Base-by-base conservation (phyloP, 1,284 basidiomycete species). In the Heimioporus punctisporus region DNA sequence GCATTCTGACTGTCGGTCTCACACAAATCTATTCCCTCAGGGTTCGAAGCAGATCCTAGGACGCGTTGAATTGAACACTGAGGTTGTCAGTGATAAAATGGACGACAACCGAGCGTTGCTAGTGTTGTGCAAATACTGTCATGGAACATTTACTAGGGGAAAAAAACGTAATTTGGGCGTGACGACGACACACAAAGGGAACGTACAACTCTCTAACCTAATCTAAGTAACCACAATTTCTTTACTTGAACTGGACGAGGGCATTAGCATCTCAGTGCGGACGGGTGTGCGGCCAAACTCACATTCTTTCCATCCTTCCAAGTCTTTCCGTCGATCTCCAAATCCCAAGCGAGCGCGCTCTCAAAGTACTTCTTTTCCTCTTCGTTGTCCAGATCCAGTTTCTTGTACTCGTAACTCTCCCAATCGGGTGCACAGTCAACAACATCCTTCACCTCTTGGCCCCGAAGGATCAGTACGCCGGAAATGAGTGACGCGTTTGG, bases 301-400 rank as follows among this genome's bases (percentile, higher is more conserved):
- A 92, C 90, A 73, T 86, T 89, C 80, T 92, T 93, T 64, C 92
- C 92, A 74, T 93, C 92, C 56, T 77, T 88, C 90, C 90, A 95
- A 71, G 85, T 82, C 83, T 92, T 93, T 51, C 89, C 95, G 60
- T 88, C 85, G 56, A 94, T 65, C 75, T 88, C 85, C 58, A 95
- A 76, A 76, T 96, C 93, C 95, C 95, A 97, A 52, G 93, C 91
- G 61, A 95, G 82, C 37, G 91, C 90, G 62, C 80, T 88, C 80
- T 95, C 93, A 72, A 97, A 95, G 85, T 91, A 95, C 62, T 80
- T 79, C 81, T 94, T 94, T 70, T 96, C 88, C 30, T 79, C 86
- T 37, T 77, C 77, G 59, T 87, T 88, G 50, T 70, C 72, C 48
- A 91, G 70, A 63, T 91, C 85, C 64, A 97, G 75, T 72, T 82